Conservation (phyloP, 2,329 filamentous ascomycete species). For the Colletotrichum siamense region DNA sequence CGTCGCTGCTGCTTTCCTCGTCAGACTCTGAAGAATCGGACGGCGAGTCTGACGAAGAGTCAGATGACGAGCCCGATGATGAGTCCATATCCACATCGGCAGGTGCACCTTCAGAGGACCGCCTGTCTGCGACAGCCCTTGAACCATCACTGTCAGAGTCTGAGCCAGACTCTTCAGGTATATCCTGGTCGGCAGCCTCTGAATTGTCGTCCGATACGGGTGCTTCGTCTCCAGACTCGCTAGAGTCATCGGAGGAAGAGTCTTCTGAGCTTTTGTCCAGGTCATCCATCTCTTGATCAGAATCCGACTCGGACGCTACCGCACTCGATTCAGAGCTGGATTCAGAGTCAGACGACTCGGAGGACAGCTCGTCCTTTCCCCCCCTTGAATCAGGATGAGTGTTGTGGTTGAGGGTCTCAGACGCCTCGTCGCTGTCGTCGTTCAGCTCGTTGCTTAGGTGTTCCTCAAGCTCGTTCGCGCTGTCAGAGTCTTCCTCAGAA, state of each 20-base stretch:
- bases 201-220: not conserved
- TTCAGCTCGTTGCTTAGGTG: not conserved
- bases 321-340: constrained; percentile 32
- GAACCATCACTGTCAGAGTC: constrained; percentile 18
- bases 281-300: not conserved
- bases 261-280: not conserved
- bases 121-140: not conserved
- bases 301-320: not conserved
- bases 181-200: not conserved
- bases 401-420: not conserved
- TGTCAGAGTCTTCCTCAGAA: not conserved
- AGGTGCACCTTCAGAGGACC: not conserved
- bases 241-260: not conserved
- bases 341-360: constrained; percentile 36
- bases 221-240: not conserved
- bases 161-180: constrained; percentile 5
- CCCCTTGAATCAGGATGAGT: constrained; percentile 11
- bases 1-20: constrained; percentile 19
- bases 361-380: constrained; percentile 14
- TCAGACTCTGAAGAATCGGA: not conserved
- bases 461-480: not conserved
- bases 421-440: not conserved
- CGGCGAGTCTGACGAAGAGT: constrained; percentile 1
- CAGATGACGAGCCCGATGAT: not conserved
- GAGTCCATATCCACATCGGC: not conserved